Percentiles rank a stretch among this genome's conserved stretches.
phyloP scores from a whole-genome alignment of 257 asterid species.

The Cynanchum wilfordii region DNA sequence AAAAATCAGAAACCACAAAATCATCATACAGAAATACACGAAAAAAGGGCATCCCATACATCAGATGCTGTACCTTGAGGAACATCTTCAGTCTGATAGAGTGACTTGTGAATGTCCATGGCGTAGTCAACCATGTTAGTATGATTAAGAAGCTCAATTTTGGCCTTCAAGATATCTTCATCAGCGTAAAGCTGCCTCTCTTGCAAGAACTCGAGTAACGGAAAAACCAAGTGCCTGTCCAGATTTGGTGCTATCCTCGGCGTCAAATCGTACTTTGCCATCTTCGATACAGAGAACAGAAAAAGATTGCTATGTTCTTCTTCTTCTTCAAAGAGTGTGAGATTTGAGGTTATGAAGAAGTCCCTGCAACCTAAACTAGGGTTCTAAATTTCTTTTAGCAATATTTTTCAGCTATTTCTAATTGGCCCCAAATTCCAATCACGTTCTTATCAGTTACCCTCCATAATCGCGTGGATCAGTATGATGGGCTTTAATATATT shows the following conservation, averaged over 20 bases:
- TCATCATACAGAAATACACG: background rate
- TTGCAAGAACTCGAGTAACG: constrained; percentile 82
- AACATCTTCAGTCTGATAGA: constrained; percentile 83
- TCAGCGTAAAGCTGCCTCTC: constrained; percentile 64
- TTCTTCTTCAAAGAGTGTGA: background rate
- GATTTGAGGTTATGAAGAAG: background rate
- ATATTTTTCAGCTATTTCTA: background rate
- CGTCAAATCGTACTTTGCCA: constrained; percentile 74
- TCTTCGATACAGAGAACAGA: background rate
- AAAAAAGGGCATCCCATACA: background rate
- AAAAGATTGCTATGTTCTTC: background rate
- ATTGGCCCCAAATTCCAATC: background rate
- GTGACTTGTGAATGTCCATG: constrained; percentile 91
- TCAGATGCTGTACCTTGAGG: constrained; percentile 54
- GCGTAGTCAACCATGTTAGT: constrained; percentile 98
- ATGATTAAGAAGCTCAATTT: constrained; percentile 71
- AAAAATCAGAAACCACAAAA: background rate
- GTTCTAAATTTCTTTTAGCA: background rate
- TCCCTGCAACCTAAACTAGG: background rate
- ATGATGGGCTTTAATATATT: no score
- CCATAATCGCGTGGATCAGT: no score
- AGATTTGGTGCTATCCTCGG: constrained; percentile 73
- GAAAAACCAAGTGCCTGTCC: constrained; percentile 88
- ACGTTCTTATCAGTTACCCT: background rate
- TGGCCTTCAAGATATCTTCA: constrained; percentile 73